Evolutionary conservation across 2,329 filamentous ascomycete genomes (phyloP).

Genomic region (Corniculantispora saksenae): DNA sequence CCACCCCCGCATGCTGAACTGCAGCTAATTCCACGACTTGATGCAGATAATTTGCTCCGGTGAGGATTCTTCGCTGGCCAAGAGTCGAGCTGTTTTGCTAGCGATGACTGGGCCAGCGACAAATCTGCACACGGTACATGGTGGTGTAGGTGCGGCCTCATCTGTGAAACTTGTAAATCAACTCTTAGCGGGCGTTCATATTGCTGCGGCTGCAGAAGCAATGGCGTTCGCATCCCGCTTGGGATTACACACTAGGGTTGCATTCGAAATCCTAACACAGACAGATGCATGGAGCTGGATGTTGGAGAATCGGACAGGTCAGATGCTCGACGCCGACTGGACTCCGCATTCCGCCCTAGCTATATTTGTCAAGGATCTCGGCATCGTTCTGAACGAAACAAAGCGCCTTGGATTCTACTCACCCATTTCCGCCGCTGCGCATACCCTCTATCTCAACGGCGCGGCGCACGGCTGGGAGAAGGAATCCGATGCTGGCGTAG

Average conservation of each 20-base stretch:
- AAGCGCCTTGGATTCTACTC: conserved; percentile 31
- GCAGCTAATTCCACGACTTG: not conserved
- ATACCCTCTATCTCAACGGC: conserved; percentile 35
- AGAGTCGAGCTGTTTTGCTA: conserved; percentile 29
- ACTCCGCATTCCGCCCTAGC: conserved; percentile 36
- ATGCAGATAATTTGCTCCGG: conserved; percentile 37
- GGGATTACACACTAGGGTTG: conserved; percentile 50
- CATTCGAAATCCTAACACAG: conserved; percentile 48
- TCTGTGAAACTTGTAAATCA: conserved; percentile 62
- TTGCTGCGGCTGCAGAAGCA: conserved; percentile 55
- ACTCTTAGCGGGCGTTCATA: conserved; percentile 59
- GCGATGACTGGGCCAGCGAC: conserved; percentile 34
- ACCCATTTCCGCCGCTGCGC: conserved; percentile 33
- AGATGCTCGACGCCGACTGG: conserved; percentile 39
- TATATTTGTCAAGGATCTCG: conserved; percentile 38
- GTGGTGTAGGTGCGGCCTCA: conserved; percentile 53
- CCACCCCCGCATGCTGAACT: not conserved
- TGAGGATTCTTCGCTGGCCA: conserved; percentile 24
- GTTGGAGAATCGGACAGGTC: conserved; percentile 38
- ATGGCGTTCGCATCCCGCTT: conserved; percentile 57
- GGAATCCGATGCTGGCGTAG: conserved; percentile 37
- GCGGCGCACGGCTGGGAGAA: conserved; percentile 33
- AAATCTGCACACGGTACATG: conserved; percentile 48
- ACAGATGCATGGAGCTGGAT: conserved; percentile 39
- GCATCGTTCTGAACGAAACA: conserved; percentile 34